Base-by-base conservation (phyloP, 257 asterid genomes). In the Paulownia fortunei region DNA sequence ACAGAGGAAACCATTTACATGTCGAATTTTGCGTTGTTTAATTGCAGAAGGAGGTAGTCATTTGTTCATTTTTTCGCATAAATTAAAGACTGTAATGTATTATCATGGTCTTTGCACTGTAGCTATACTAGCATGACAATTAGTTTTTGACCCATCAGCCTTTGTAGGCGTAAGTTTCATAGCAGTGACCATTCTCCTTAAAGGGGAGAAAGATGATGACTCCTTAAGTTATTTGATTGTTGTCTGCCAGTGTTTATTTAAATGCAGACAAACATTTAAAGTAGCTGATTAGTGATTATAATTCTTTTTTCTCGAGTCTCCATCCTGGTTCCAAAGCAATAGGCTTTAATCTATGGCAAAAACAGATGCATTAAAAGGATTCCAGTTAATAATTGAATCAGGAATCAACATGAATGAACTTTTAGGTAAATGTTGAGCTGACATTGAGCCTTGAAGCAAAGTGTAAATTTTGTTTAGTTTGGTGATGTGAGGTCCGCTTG, bases 401-500 rank as follows among this genome's bases (percentile, higher is more conserved):
- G 56, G 72, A 65, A 30, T 37, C 41, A 6, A 55, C 27, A 37
- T 34, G 72, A 47, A 55, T 73, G 61, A 23, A 59, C 59, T 47
- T 49, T 54, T 30, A 70, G 47, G 81, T 54, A 30, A 44, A 75
- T 52, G 9, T 44, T 70, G 73, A 47, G 24, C 61, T 19, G 58
- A 21, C 47, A 27, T 36, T 76, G 36, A 41, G 44, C 47, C 60
- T 41, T n/a, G 55, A 76, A 55, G 65, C 19, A 64, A 13, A 30
- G 41, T n/a, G n/a, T 81, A 26, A 21, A 52, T 36, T 69, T 72
- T 59, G 49, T n/a, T 70, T 70, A 18, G 68, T 69, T 24, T 66
- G 37, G 30, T 78, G 67, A 59, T 15, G 30, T 26, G 27, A 55
- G n/a, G 19, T 23, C 18, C 42, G n/a, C 24, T 52, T 51, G 49